A percentile compares a stretch with the other conserved stretches of the same genome.
These are phyloP conservation scores for Lentinula detonsa DNA, from an alignment of 768 basidiomycete genomes.

Conservation along the genomic window DNA sequence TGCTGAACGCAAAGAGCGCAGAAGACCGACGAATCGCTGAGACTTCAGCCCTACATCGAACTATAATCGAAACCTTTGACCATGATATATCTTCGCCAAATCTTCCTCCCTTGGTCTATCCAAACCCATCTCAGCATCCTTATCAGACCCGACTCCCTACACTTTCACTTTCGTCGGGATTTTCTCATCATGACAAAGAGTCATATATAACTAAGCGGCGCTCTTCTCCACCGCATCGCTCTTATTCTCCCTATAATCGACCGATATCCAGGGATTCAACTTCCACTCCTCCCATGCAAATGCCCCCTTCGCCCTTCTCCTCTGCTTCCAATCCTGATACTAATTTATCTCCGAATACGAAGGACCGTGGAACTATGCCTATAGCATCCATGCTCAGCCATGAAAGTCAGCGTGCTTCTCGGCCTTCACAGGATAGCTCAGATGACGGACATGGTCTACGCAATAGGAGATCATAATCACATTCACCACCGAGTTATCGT, in stretches of 20 bases:
- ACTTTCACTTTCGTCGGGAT: not conserved
- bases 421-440: not conserved
- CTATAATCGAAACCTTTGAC: conserved; percentile 57
- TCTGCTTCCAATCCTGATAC: conserved; percentile 61
- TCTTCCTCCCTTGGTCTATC: conserved; percentile 7
- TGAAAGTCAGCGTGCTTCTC: not conserved
- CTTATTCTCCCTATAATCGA: conserved; percentile 3
- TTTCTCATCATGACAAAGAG: not conserved
- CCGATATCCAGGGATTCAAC: conserved; percentile 11
- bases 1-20: conserved; percentile 88
- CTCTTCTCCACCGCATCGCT: conserved; percentile 44
- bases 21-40: conserved; percentile 87
- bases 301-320: conserved; percentile 71
- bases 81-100: conserved; percentile 23
- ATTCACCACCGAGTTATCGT: too few relatives aligned
- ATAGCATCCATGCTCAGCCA: conserved; percentile 59
- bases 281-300: conserved; percentile 31
- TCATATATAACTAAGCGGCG: not conserved
- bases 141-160: conserved; percentile 24
- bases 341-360: conserved; percentile 55
- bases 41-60: conserved; percentile 61
- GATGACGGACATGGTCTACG: not conserved
- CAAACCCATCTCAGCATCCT: conserved; percentile 4
- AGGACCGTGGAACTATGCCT: conserved; percentile 67
- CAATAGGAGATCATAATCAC: not conserved